These are phyloP conservation scores for Astrocystis sublimbata DNA, from an alignment of 495 filamentous ascomycete genomes.

Conservation along the genomic window DNA sequence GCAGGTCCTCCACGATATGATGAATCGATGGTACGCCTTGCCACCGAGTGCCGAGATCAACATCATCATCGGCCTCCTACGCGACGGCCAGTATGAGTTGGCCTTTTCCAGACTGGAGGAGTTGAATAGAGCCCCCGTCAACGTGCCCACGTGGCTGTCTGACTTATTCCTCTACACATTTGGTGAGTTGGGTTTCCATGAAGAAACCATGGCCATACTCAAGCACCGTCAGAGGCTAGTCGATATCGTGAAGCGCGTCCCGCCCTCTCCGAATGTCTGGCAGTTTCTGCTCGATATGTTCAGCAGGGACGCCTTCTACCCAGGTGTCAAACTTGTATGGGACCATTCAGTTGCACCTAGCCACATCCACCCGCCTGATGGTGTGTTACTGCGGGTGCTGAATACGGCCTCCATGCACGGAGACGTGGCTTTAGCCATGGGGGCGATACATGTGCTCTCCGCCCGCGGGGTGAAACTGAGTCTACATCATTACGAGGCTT, in stretches of 20 bases:
- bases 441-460: conserved; percentile 60
- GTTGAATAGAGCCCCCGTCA: conserved; percentile 59
- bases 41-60: conserved; percentile 64
- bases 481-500: conserved; percentile 71
- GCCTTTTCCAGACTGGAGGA: conserved; percentile 71
- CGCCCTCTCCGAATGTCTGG: conserved; percentile 54
- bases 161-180: conserved; percentile 73
- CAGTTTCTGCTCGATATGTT: conserved; percentile 70
- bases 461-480: conserved; percentile 54
- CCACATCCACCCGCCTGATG: conserved; percentile 65
- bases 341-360: conserved; percentile 62
- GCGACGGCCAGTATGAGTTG: conserved; percentile 79
- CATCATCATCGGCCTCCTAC: conserved; percentile 70
- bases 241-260: conserved; percentile 41
- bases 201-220: conserved; percentile 70
- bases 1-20: conserved; percentile 69
- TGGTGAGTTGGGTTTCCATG: conserved; percentile 67
- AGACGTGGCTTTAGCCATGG: conserved; percentile 67
- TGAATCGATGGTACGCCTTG: conserved; percentile 67
- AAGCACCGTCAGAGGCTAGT: conserved; percentile 50
- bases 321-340: conserved; percentile 54
- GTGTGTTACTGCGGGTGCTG: conserved; percentile 65
- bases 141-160: conserved; percentile 68
- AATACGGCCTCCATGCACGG: conserved; percentile 64
- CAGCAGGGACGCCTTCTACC: conserved; percentile 45